Base-by-base conservation (phyloP, 495 filamentous ascomycete genomes). In the Bacidia rubella region DNA sequence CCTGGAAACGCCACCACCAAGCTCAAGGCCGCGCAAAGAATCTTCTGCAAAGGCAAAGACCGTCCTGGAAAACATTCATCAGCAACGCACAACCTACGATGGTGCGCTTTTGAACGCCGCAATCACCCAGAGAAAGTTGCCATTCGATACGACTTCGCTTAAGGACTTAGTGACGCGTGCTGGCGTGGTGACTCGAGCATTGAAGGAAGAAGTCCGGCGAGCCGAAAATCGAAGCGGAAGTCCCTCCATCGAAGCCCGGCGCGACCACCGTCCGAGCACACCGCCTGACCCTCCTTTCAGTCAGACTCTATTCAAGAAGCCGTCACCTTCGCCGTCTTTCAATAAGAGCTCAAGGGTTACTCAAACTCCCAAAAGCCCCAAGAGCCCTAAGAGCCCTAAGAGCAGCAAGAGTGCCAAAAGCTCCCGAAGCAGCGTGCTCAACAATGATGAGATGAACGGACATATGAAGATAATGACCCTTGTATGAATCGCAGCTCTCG, bases 61-160 rank as follows among this genome's bases (percentile, higher is more conserved):
- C 19, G 85, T 96, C 1, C 84, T 95, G 59, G 85, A 92, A 65
- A 79, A 82, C 25, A 82, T 96, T 66, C 82, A 89, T 65, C 76
- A 85, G 55, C 77, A 80, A 59, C 76, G 74, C 27, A 71, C 69
- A 17, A 64, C 71, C 2, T 67, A 75, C 9, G 71, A 77, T 59
- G 72, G 75, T 11, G 64, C 67, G 42, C 54, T 73, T 38, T 48
- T 65, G 27, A 62, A 72, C 17, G 57, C 70, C 19, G 60, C 70
- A 9, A 65, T 69, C 43, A 66, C 79, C 11, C 67, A 78, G 41
- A 83, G 83, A 55, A 93, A 93, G 64, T 79, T 95, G 27, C 86
- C 86, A 12, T 96, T 96, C 58, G 89, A 95, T 62, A 95, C 88
- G 10, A 87, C 83, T 27, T 93, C 86, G 53, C 78, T 96, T 20